A percentile compares a stretch with the other conserved stretches of the same genome.
These are phyloP conservation scores for Epichloe coenophiala DNA, from an alignment of 2,329 filamentous ascomycete genomes.

Conservation along the genomic window DNA sequence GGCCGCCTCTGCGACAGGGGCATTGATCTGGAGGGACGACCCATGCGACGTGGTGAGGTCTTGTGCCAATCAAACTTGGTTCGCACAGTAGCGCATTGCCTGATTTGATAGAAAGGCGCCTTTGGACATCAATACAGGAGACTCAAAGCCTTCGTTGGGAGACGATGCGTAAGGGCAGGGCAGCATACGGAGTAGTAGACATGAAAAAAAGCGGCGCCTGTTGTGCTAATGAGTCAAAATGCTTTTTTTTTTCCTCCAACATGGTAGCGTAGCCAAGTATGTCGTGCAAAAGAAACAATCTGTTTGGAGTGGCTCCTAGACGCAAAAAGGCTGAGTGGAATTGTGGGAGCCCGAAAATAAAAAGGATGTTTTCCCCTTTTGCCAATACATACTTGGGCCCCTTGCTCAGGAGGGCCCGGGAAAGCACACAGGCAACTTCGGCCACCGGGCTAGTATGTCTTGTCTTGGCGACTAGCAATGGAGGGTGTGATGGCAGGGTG, in stretches of 20 bases:
- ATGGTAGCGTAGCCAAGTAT: background rate
- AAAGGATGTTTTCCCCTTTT: no score
- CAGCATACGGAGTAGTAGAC: background rate
- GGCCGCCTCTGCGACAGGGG: conserved; percentile 1
- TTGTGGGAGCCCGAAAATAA: no score
- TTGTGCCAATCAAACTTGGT: conserved; percentile 8
- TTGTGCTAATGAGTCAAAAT: conserved; percentile 7
- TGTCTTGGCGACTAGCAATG: background rate
- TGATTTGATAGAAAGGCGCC: conserved; percentile 9
- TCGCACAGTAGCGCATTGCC: conserved; percentile 1
- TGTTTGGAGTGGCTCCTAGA: no score
- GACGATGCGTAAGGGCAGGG: conserved; percentile 4
- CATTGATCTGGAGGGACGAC: background rate
- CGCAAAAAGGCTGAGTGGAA: no score
- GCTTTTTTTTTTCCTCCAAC: background rate
- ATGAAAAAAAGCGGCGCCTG: background rate
- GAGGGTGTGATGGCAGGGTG: background rate
- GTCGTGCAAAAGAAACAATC: no score
- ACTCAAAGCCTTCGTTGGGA: conserved; percentile 9
- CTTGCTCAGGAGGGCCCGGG: background rate
- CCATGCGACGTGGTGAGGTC: conserved; percentile 5
- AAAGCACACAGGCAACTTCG: background rate
- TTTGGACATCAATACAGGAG: conserved; percentile 15
- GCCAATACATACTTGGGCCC: background rate
- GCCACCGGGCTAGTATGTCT: background rate